phyloP scores from a whole-genome alignment of 176 grass and related monocot species.

The Oryza coarctata region DNA sequence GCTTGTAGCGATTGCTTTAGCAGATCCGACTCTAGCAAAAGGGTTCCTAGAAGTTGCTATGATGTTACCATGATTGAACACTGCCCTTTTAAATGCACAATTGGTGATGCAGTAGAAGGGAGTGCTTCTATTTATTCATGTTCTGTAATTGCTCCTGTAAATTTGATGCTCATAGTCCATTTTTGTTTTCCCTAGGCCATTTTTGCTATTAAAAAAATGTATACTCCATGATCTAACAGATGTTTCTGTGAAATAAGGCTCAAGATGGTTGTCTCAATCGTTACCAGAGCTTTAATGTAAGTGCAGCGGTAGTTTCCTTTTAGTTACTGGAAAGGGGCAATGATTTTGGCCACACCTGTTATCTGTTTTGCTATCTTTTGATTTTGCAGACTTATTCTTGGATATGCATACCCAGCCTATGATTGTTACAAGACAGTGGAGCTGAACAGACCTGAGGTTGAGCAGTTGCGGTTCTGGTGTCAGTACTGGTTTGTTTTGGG shows the following conservation, averaged over 20 bases:
- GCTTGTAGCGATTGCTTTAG: not conserved
- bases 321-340: not conserved
- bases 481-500: conserved; percentile 72
- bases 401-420: conserved; percentile 87
- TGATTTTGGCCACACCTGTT: not conserved
- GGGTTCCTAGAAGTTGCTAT: not conserved
- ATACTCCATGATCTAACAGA: not conserved
- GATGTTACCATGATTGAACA: conserved; percentile 3
- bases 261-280: conserved; percentile 65
- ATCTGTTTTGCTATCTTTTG: not conserved
- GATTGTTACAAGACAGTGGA: conserved; percentile 91
- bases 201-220: not conserved
- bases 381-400: conserved; percentile 66
- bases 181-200: not conserved
- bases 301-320: not conserved
- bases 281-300: conserved; percentile 71
- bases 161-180: not conserved
- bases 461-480: conserved; percentile 92
- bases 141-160: not conserved
- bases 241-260: conserved; percentile 27
- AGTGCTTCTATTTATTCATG: not conserved
- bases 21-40: not conserved
- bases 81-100: not conserved
- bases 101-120: not conserved
- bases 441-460: conserved; percentile 75